phyloP scores from a whole-genome alignment of 768 basidiomycete genomes.

The Boletus bicolor region DNA sequence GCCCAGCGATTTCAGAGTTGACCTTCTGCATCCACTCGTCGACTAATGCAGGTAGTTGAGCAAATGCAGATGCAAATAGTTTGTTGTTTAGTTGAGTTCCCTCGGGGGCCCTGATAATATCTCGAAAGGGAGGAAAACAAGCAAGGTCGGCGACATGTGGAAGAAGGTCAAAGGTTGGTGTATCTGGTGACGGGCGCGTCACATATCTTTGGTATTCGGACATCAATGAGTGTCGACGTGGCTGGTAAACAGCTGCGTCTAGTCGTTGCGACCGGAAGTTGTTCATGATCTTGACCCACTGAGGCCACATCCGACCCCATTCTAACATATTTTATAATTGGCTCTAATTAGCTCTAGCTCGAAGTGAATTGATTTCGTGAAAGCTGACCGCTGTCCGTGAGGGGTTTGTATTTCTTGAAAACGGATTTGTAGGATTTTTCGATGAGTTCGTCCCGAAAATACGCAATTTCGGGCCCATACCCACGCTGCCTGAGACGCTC shows the following conservation, averaged over 20 bases:
- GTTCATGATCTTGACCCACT: conserved; percentile 2
- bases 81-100: background rate
- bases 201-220: conserved; percentile 11
- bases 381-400: conserved; percentile 12
- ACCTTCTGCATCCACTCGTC: conserved; percentile 10
- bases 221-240: conserved; percentile 7
- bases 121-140: conserved; percentile 12
- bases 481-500: conserved; percentile 12
- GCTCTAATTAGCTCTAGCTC: background rate
- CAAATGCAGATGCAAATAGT: conserved; percentile 10
- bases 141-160: conserved; percentile 16
- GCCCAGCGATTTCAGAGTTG: conserved; percentile 1
- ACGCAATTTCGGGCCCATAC: conserved; percentile 8
- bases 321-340: background rate
- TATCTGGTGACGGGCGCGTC: conserved; percentile 1
- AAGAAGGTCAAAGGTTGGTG: conserved; percentile 4
- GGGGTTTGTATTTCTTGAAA: conserved; percentile 10
- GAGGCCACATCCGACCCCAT: conserved; percentile 10
- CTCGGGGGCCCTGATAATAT: conserved; percentile 4
- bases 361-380: too few relatives aligned
- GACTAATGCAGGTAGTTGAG: conserved; percentile 8
- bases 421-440: background rate
- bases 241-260: background rate
- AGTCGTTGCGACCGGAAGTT: background rate
- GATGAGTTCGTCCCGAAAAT: background rate